Evolutionary conservation across 805 yeast species (phyloP).

Genomic region (Candida takata): DNA sequence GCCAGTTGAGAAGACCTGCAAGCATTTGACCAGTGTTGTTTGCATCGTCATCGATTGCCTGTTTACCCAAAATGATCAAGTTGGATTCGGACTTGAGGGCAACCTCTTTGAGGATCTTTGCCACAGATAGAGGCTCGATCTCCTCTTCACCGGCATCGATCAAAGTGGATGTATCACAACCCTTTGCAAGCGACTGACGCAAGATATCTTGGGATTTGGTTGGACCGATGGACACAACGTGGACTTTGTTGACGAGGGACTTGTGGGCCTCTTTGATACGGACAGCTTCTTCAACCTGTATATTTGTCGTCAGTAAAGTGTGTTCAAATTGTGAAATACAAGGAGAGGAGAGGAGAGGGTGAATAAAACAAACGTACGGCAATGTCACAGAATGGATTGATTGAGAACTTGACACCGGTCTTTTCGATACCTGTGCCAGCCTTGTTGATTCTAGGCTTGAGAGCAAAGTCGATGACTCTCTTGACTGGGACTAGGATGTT

Average conservation of each 20-base stretch:
- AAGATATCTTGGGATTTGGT: conserved; percentile 80
- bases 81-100: conserved; percentile 68
- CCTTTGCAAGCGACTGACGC: conserved; percentile 89
- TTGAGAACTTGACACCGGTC: conserved; percentile 83
- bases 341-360: no score
- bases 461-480: conserved; percentile 89
- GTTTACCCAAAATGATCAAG: conserved; percentile 87
- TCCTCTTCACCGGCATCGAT: conserved; percentile 68
- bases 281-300: conserved; percentile 76
- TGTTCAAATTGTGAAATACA: no score
- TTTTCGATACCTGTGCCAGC: conserved; percentile 74
- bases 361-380: conserved; percentile 37
- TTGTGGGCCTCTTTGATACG: conserved; percentile 63
- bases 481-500: conserved; percentile 89
- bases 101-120: conserved; percentile 71
- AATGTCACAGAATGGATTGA: conserved; percentile 96
- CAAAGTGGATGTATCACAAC: conserved; percentile 81
- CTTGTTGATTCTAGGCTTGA: conserved; percentile 87
- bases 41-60: conserved; percentile 92
- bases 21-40: conserved; percentile 96
- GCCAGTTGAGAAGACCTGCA: conserved; percentile 91
- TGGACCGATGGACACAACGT: conserved; percentile 89
- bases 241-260: conserved; percentile 67
- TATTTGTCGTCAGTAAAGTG: neutral
- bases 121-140: conserved; percentile 84